Evolutionary conservation across 2,329 filamentous ascomycete genomes (phyloP).

Genomic region (Dryadomyces sulphureus): DNA sequence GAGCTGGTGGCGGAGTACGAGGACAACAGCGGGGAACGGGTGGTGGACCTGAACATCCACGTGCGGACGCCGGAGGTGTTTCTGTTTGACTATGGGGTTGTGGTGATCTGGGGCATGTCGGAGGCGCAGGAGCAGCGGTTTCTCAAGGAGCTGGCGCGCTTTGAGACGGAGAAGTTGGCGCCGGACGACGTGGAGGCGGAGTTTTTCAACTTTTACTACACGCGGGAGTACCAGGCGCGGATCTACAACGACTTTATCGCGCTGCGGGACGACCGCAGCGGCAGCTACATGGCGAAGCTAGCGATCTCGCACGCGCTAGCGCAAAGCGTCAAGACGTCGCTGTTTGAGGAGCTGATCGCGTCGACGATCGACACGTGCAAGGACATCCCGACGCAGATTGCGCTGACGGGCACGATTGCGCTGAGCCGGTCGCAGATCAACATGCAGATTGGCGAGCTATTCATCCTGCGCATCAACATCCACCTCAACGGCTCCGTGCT

Average conservation of each 20-base stretch:
- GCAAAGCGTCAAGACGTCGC: conserved; percentile 92
- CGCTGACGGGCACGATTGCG: conserved; percentile 79
- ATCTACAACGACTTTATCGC: conserved; percentile 99
- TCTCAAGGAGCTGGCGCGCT: conserved; percentile 85
- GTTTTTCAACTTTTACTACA: conserved; percentile 99
- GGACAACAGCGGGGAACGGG: conserved; percentile 3
- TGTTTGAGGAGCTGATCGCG: conserved; percentile 91
- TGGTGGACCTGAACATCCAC: conserved; percentile 65
- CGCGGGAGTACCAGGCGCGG: conserved; percentile 87
- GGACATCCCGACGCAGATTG: conserved; percentile 84
- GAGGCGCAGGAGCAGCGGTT: conserved; percentile 80
- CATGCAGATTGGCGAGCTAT: conserved; percentile 98
- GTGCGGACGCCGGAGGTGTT: conserved; percentile 92
- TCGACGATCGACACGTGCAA: conserved; percentile 89
- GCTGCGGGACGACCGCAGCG: conserved; percentile 81
- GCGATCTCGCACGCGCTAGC: conserved; percentile 91
- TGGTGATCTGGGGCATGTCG: conserved; percentile 98
- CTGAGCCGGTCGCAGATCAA: conserved; percentile 85
- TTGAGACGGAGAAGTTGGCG: conserved; percentile 79
- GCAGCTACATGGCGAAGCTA: conserved; percentile 95
- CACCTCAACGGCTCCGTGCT: conserved; percentile 94
- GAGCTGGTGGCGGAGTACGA: background rate
- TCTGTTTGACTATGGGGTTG: conserved; percentile 91
- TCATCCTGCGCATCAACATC: conserved; percentile 95
- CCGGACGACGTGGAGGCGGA: conserved; percentile 87